Evolutionary conservation across 148 eudicot species (phyloP), one percentile per base, ranked within the genome.

Genomic region (Rhododendron simsii): DNA sequence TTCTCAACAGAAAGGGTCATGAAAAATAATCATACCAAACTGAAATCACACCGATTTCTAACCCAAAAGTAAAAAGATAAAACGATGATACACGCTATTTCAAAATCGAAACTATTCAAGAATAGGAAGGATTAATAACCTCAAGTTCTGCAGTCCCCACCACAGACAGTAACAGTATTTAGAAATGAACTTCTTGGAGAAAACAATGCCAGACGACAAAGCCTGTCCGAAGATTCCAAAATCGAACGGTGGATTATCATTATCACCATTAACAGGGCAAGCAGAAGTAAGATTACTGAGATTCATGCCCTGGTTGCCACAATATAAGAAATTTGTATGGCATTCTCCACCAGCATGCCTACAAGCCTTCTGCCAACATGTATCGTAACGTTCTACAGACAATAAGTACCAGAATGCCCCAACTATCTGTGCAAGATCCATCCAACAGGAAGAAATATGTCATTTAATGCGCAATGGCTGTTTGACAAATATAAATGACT

Each of bases 81-180:
- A 48, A 39, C 14, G 55, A 53, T 18, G 51, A 80, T 45, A 78
- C 30, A 48, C 39, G 13, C 26, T 44, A 26, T 53, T 39, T 39
- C 26, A 61, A 63, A 45, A 23, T 39, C 15, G n/a, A 33, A 50
- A 80, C 5, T 80, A 86, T 10, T 2, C 69, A 71, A 26, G 59
- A 75, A 76, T 39, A 75, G 45, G 35, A 75, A 87, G 26, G 47
- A 82, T 11, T 73, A 63, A 59, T 87, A 84, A 98, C 99, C 99
- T 98, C 84, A 98, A 87, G 89, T 98, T 98, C 91, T 98, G 99
- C 84, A 95, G 89, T 4, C 98, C 99, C 99, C 98, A 98, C 99
- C 99, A 98, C 55, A 98, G 90, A 86, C 99, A 98, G 90, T 95
- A 98, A 86, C 94, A 98, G 81, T 95, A 98, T 85, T 98, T 98